Percentiles rank a stretch among this genome's conserved stretches.
Evolutionary conservation across 805 yeast genomes (phyloP).

Genomic region (Metschnikowia gelsemii): DNA sequence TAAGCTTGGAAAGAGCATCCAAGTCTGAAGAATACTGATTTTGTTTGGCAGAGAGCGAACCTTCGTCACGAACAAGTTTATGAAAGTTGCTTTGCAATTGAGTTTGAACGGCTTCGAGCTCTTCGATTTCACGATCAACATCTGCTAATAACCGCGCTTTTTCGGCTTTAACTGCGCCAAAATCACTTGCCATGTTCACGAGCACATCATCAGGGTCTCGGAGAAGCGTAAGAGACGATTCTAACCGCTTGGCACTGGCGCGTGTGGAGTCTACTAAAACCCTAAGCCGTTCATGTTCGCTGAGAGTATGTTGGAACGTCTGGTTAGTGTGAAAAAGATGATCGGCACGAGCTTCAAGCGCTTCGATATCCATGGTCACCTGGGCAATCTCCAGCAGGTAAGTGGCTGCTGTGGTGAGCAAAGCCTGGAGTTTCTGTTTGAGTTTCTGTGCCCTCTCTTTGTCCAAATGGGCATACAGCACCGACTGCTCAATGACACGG

Average conservation of each 20-base stretch:
- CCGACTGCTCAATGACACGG: constrained; percentile 73
- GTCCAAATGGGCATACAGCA: constrained; percentile 72
- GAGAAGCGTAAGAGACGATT: constrained; percentile 45
- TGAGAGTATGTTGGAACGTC: constrained; percentile 70
- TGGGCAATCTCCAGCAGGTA: constrained; percentile 48
- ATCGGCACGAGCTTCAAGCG: constrained; percentile 58
- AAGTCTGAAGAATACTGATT: constrained; percentile 28
- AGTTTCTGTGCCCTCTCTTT: constrained; percentile 67
- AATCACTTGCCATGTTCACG: constrained; percentile 30
- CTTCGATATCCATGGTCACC: constrained; percentile 50
- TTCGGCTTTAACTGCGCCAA: constrained; percentile 23
- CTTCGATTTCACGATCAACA: constrained; percentile 3
- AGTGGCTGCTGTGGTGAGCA: constrained; percentile 43
- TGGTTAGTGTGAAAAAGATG: constrained; percentile 72
- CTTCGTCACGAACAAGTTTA: constrained; percentile 42
- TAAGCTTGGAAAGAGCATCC: constrained; percentile 10
- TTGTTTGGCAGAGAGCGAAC: constrained; percentile 51
- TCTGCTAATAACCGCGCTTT: constrained; percentile 19
- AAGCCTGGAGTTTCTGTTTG: constrained; percentile 43
- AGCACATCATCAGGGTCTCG: constrained; percentile 39
- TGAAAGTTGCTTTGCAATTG: constrained; percentile 26
- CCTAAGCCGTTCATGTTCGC: constrained; percentile 57
- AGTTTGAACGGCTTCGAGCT: constrained; percentile 23
- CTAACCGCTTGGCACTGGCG: constrained; percentile 54
- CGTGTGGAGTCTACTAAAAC: constrained; percentile 45